Evolutionary conservation across 768 basidiomycete genomes (phyloP), one percentile per base, ranked within the genome.

Genomic region (Candolleomyces aberdarensis): DNA sequence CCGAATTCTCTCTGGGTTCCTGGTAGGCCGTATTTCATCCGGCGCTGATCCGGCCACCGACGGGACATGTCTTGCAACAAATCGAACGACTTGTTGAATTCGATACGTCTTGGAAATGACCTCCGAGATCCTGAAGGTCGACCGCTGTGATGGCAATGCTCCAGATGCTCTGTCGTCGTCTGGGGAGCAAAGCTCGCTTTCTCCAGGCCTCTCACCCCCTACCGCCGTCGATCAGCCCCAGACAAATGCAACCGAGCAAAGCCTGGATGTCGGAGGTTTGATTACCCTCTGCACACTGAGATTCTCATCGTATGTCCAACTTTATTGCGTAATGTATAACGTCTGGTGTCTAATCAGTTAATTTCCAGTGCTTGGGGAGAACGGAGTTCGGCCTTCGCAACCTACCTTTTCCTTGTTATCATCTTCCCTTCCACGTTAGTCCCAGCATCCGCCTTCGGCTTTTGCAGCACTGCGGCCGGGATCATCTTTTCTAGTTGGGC

Each of bases 371-470:
- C 66, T 1, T 69, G 71, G 78, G 73, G 72, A 0, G 69, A 75
- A 39, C 68, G 78, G 32, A 75, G 74, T 0, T 72, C 72, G 4
- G 77, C 80, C 63, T 81, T 80, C 56, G 78, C 76, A 0, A 64
- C 75, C 5, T 79, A 78, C 62, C 70, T 83, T 11, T 77, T 75
- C 62, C 71, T 82, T 32, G 72, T 81, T 56, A 67, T 66, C 2
- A 64, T 78, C 19, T 83, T 79, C 69, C 75, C 75, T 6, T 63
- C 68, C 29, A 79, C 81, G 0, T 71, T 83, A 3, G 68, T 85
- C 0, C 82, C 82, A 1, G 76, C 80, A 0, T 80, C 83, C 1
- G 68, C 83, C 15, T 79, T 76, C 60, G 83, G 81, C 0, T 80
- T 84, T 62, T 65, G 72, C 39, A 75, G 73, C 36, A 63, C 65